phyloP scores from a whole-genome alignment of 805 yeast genomes.

The Candida lessepsii region DNA sequence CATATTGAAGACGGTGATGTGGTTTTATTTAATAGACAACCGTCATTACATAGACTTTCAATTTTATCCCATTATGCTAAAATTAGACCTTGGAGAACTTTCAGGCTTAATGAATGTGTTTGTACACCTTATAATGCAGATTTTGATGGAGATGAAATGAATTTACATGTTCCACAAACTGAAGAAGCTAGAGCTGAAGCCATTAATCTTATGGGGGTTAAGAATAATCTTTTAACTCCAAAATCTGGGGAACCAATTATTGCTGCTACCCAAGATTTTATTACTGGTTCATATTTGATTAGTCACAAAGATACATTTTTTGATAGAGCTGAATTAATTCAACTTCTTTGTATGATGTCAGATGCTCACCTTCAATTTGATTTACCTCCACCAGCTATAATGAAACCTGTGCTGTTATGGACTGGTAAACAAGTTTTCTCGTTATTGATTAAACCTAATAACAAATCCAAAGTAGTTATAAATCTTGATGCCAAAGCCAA shows the following conservation, averaged over 20 bases:
- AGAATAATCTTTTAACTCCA: conserved; percentile 90
- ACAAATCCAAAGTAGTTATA: conserved; percentile 71
- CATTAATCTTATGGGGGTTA: conserved; percentile 97
- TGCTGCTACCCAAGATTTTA: conserved; percentile 99
- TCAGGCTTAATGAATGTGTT: conserved; percentile 95
- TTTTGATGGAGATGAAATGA: conserved; percentile 99
- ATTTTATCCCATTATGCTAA: conserved; percentile 95
- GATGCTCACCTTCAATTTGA: conserved; percentile 88
- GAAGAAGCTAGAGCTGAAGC: conserved; percentile 99
- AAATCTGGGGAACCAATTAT: conserved; percentile 98
- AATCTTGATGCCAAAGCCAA: conserved; percentile 94
- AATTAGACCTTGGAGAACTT: conserved; percentile 97
- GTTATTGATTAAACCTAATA: conserved; percentile 80
- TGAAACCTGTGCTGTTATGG: conserved; percentile 90
- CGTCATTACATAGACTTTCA: conserved; percentile 91
- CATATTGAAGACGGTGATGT: conserved; percentile 97
- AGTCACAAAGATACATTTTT: conserved; percentile 92
- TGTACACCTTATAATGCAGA: conserved; percentile 99
- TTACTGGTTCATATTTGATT: conserved; percentile 91
- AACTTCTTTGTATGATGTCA: conserved; percentile 90
- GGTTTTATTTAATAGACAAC: conserved; percentile 95
- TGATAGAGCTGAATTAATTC: conserved; percentile 81
- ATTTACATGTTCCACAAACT: conserved; percentile 96
- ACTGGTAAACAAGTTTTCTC: conserved; percentile 97
- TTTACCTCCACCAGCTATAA: conserved; percentile 90